Evolutionary conservation across 176 grass and related monocot genomes (phyloP).

Genomic region (Carex scoparia): DNA sequence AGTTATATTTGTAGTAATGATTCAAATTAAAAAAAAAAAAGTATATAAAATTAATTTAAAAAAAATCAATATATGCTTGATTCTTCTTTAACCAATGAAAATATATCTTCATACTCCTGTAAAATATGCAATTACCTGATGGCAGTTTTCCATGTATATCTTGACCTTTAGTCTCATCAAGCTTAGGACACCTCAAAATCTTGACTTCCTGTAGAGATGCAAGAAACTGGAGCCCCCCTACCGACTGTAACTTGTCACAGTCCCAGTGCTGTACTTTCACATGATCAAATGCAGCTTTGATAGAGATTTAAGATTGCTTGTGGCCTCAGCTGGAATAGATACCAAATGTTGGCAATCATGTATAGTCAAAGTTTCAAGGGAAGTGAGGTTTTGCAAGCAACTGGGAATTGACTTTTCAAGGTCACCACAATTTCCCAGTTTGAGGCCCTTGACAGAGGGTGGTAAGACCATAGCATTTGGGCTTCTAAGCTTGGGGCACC

Average conservation of each 20-base stretch:
- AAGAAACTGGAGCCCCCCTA: background rate
- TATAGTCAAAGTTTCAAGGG: background rate
- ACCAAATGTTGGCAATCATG: background rate
- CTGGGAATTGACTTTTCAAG: background rate
- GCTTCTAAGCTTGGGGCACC: background rate
- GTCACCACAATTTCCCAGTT: background rate
- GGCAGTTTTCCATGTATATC: background rate
- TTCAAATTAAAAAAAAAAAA: no score
- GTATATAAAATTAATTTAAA: no score
- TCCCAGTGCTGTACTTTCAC: no score
- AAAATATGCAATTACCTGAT: background rate
- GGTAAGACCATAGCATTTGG: conserved; percentile 10
- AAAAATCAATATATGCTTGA: no score
- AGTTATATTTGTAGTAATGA: no score
- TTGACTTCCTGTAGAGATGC: background rate
- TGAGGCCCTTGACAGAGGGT: conserved; percentile 3
- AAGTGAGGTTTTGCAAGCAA: conserved; percentile 18
- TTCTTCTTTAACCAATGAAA: no score
- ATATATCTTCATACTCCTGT: no score
- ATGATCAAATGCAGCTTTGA: no score
- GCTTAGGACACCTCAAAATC: background rate
- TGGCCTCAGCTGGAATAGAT: background rate
- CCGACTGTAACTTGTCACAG: background rate
- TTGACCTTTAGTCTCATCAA: background rate
- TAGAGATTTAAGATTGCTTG: background rate